Conservation (phyloP, 2,329 filamentous ascomycete species). For the Elsinoe batatas region DNA sequence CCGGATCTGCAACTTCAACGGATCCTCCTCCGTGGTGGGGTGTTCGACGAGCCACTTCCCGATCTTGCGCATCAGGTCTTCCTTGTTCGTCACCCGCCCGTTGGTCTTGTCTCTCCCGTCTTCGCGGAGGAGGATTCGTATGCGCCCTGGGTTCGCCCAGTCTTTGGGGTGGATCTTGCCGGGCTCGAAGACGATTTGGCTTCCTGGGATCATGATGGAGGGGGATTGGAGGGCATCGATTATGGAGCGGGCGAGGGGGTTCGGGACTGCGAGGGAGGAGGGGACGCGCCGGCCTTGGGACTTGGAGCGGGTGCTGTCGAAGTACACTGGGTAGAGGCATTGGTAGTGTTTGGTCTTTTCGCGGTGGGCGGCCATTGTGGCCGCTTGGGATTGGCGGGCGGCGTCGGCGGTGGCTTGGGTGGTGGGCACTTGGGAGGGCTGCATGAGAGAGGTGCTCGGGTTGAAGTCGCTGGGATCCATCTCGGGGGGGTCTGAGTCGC, state of each 20-base stretch:
- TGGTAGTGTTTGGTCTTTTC: constrained; percentile 64
- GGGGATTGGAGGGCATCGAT: constrained; percentile 64
- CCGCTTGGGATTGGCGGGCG: constrained; percentile 24
- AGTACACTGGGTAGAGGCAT: constrained; percentile 92
- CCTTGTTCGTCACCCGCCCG: constrained; percentile 49
- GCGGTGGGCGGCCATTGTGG: constrained; percentile 31
- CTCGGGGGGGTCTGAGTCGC: constrained; percentile 72
- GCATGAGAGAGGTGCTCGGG: constrained; percentile 19
- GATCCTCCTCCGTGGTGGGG: constrained; percentile 63
- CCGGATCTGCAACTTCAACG: constrained; percentile 61
- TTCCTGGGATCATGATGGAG: constrained; percentile 43
- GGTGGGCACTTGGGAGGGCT: constrained; percentile 18
- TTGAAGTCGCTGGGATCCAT: constrained; percentile 54
- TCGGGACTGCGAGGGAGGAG: constrained; percentile 60
- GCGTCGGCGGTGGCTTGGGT: constrained; percentile 21
- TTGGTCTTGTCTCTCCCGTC: constrained; percentile 42
- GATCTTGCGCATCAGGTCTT: constrained; percentile 58
- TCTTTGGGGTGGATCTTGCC: constrained; percentile 91
- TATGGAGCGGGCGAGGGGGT: constrained; percentile 83
- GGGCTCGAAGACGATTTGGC: constrained; percentile 74
- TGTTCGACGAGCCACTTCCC: constrained; percentile 65
- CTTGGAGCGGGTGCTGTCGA: constrained; percentile 65
- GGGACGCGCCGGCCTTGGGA: constrained; percentile 74
- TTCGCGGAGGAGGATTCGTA: constrained; percentile 65
- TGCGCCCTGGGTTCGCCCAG: constrained; percentile 91